Conservation (phyloP, 139 green algal genomes). For the Tetradesmus lagerheimii region DNA sequence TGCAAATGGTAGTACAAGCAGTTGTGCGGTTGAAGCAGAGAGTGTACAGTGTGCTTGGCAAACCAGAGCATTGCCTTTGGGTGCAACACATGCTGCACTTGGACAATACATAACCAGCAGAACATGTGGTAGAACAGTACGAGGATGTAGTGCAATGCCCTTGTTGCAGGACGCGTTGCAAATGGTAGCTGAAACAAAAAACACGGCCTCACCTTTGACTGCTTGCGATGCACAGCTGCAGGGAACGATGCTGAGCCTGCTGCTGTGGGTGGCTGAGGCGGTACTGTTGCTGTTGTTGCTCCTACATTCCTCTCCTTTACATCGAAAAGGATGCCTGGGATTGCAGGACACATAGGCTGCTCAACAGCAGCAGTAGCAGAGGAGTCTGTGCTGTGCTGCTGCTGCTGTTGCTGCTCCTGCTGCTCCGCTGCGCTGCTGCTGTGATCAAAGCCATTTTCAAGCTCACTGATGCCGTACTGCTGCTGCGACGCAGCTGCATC, state of each 20-base stretch:
- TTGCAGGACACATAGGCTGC: conserved; percentile 27
- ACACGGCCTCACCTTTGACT: conserved; percentile 47
- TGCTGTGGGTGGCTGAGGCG: neutral
- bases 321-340: conserved; percentile 46
- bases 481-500: neutral
- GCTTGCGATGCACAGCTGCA: conserved; percentile 50
- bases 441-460: neutral
- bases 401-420: neutral
- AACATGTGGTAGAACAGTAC: too few relatives aligned
- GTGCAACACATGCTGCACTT: too few relatives aligned
- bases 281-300: neutral
- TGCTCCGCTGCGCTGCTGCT: neutral
- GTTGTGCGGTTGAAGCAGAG: neutral
- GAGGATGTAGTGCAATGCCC: neutral
- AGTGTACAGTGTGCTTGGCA: too few relatives aligned
- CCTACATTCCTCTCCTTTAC: conserved; percentile 24
- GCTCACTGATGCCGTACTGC: neutral
- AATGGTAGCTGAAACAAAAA: neutral
- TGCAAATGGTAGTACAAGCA: neutral
- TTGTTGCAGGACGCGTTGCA: neutral
- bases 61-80: too few relatives aligned
- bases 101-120: too few relatives aligned
- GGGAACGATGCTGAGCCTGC: conserved; percentile 36
- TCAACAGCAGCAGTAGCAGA: neutral
- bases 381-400: neutral